phyloP scores from a whole-genome alignment of 441 rosid species.

The Raphanus hybrid region DNA sequence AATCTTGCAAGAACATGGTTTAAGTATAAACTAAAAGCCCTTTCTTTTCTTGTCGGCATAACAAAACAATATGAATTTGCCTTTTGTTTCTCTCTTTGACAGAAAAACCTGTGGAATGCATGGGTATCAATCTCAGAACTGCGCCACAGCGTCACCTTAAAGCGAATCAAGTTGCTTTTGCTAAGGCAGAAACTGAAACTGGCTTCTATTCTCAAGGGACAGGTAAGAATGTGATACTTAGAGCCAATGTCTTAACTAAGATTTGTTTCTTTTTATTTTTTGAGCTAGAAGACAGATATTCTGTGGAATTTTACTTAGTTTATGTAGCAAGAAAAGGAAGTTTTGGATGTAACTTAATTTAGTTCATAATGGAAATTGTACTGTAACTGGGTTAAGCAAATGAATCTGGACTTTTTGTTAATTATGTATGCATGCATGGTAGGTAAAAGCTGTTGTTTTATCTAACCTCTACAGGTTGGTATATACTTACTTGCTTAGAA shows the following conservation, averaged over 20 bases:
- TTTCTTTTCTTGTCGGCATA: no score
- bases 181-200: slow-evolving; percentile 76
- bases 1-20: slow-evolving; percentile 26
- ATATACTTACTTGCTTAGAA: slow-evolving; percentile 23
- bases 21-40: not conserved
- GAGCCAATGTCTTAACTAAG: not conserved
- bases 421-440: slow-evolving; percentile 15
- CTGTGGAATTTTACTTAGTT: slow-evolving; percentile 25
- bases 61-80: no score
- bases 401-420: slow-evolving; percentile 7
- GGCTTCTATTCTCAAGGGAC: slow-evolving; percentile 65
- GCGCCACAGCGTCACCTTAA: slow-evolving; percentile 67
- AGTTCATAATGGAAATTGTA: slow-evolving; percentile 12
- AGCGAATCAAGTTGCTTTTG: slow-evolving; percentile 65
- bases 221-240: slow-evolving; percentile 51
- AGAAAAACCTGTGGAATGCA: slow-evolving; percentile 78
- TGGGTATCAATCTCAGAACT: slow-evolving; percentile 77
- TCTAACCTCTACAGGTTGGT: slow-evolving; percentile 27
- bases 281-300: slow-evolving; percentile 6
- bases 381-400: not conserved
- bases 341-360: slow-evolving; percentile 20
- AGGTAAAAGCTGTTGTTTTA: slow-evolving; percentile 10
- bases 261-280: slow-evolving; percentile 2
- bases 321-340: slow-evolving; percentile 6
- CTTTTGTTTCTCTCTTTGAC: slow-evolving; percentile 20